Percentiles rank a stretch among this genome's conserved stretches.
Evolutionary conservation across 1,284 basidiomycete species (phyloP).

Genomic region (Amylostereum areolatum): DNA sequence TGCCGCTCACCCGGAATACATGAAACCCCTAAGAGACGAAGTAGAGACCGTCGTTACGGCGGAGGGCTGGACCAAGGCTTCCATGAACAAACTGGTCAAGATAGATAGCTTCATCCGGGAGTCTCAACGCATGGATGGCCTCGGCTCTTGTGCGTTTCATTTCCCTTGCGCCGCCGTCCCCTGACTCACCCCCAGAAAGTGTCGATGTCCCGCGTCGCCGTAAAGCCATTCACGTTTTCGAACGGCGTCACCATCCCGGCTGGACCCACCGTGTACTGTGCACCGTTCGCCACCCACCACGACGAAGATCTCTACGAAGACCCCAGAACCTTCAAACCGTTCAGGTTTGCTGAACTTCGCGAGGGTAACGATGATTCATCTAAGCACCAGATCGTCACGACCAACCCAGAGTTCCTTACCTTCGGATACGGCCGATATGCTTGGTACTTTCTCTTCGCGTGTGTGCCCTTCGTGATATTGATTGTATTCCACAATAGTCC

Average conservation of each 20-base stretch:
- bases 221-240: constrained; percentile 33
- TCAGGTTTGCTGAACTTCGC: constrained; percentile 27
- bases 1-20: constrained; percentile 29
- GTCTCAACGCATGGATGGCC: not conserved
- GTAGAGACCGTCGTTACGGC: constrained; percentile 20
- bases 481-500: constrained; percentile 12
- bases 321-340: constrained; percentile 26
- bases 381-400: constrained; percentile 19
- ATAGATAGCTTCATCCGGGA: constrained; percentile 11
- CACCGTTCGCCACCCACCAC: constrained; percentile 25
- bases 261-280: constrained; percentile 29
- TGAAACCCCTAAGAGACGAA: constrained; percentile 32
- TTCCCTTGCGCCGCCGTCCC: not conserved
- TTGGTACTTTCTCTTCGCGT: constrained; percentile 15
- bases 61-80: constrained; percentile 31
- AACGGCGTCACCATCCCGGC: constrained; percentile 36
- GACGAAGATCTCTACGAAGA: constrained; percentile 28
- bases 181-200: constrained; percentile 15
- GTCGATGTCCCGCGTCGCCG: constrained; percentile 26
- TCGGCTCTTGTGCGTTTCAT: not conserved
- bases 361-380: constrained; percentile 16
- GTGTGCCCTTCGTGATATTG: not conserved
- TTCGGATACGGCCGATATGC: constrained; percentile 24
- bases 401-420: constrained; percentile 16
- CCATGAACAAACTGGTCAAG: constrained; percentile 19